These are phyloP conservation scores for Mycosphaerella sp. DNA, from an alignment of 2,329 filamentous ascomycete genomes.

Conservation along the genomic window DNA sequence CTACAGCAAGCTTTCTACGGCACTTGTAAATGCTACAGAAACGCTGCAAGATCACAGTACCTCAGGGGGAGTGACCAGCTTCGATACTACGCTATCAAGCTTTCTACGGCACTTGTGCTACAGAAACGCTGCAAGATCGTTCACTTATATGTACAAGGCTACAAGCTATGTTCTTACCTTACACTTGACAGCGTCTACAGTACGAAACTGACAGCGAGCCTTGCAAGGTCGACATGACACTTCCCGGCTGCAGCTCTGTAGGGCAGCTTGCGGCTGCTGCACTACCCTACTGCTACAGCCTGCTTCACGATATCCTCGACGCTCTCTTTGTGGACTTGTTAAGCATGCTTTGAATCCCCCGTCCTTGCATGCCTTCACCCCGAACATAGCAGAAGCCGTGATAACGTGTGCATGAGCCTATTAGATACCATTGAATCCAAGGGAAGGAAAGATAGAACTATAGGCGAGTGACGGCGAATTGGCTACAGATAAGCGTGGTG, in stretches of 20 bases:
- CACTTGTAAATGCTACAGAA: too few relatives aligned
- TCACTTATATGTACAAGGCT: too few relatives aligned
- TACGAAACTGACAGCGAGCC: neutral
- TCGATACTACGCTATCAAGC: neutral
- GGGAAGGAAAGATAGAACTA: neutral
- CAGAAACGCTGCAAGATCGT: neutral
- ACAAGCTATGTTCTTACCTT: constrained; percentile 1
- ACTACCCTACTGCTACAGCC: neutral
- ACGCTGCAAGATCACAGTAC: neutral
- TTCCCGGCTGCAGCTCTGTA: neutral
- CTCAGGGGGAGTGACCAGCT: neutral
- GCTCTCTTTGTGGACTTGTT: neutral
- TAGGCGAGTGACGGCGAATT: neutral
- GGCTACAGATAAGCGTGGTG: constrained; percentile 1
- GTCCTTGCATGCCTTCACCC: neutral
- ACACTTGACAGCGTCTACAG: neutral
- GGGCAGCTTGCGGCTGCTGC: neutral
- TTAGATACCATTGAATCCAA: neutral
- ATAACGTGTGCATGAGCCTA: neutral
- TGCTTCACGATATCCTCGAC: neutral
- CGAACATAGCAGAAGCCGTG: neutral
- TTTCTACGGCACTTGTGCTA: neutral
- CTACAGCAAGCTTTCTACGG: neutral
- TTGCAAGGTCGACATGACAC: neutral
- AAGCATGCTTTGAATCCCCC: neutral